phyloP scores from a whole-genome alignment of 2,329 filamentous ascomycete genomes.

The Xylariaceae sp. region DNA sequence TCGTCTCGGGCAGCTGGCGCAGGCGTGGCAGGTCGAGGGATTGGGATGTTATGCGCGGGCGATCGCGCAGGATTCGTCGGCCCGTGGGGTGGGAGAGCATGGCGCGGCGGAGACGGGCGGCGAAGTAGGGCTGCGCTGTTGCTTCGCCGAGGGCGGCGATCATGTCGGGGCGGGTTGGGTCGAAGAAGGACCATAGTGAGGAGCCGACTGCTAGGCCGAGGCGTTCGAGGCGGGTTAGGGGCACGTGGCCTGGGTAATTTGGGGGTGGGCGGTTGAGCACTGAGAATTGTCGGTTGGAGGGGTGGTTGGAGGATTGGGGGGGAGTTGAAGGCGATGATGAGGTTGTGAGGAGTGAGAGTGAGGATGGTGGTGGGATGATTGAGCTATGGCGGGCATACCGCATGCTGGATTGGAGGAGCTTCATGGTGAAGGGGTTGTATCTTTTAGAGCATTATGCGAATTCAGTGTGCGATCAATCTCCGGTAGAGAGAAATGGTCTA shows the following conservation, averaged over 20 bases:
- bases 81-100: slow-evolving; percentile 86
- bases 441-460: too few relatives aligned
- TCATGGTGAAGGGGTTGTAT: too few relatives aligned
- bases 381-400: too few relatives aligned
- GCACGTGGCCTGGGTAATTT: slow-evolving; percentile 90
- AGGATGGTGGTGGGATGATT: too few relatives aligned
- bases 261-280: slow-evolving; percentile 79
- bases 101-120: slow-evolving; percentile 82
- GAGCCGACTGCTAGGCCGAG: slow-evolving; percentile 66
- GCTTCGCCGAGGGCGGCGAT: slow-evolving; percentile 93
- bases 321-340: neutral
- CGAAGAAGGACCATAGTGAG: slow-evolving; percentile 60
- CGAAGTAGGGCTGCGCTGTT: slow-evolving; percentile 92
- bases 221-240: slow-evolving; percentile 75
- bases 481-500: too few relatives aligned
- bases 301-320: neutral
- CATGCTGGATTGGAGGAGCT: too few relatives aligned
- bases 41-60: slow-evolving; percentile 82
- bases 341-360: neutral
- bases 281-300: slow-evolving; percentile 58
- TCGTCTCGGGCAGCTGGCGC: slow-evolving; percentile 67
- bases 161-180: slow-evolving; percentile 84
- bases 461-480: too few relatives aligned
- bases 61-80: slow-evolving; percentile 84
- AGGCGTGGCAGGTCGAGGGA: slow-evolving; percentile 65